Percentiles rank a stretch among this genome's conserved stretches.
Evolutionary conservation across 129 eudicot genomes (phyloP).

Genomic region (Saussurea involucrata): DNA sequence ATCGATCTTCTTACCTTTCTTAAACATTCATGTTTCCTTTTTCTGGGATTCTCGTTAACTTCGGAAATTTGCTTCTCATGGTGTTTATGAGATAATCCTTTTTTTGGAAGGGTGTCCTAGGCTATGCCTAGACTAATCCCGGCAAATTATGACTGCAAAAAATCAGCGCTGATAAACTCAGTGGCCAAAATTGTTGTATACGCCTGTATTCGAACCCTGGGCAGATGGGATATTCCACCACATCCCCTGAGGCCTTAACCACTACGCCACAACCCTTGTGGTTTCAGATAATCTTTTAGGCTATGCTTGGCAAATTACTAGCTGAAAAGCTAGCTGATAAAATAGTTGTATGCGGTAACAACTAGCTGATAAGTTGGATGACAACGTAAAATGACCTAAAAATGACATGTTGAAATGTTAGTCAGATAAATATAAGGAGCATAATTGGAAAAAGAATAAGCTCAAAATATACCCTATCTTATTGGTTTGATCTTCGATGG

Average conservation of each 20-base stretch:
- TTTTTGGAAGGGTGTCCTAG: too few relatives aligned
- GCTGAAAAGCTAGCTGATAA: neutral
- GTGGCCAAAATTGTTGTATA: too few relatives aligned
- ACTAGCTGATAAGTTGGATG: neutral
- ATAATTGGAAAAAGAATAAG: neutral
- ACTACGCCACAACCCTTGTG: too few relatives aligned
- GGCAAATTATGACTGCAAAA: too few relatives aligned
- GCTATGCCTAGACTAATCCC: too few relatives aligned
- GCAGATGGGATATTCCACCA: too few relatives aligned
- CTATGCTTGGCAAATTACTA: neutral
- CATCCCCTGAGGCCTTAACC: too few relatives aligned
- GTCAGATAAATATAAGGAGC: neutral
- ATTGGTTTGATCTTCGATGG: neutral
- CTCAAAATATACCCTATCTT: too few relatives aligned
- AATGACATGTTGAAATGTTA: neutral
- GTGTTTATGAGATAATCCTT: neutral
- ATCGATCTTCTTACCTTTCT: neutral
- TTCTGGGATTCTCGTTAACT: neutral
- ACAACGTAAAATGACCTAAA: neutral
- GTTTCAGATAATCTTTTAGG: neutral
- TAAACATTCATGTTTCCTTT: neutral
- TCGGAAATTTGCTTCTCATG: neutral
- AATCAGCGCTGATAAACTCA: too few relatives aligned
- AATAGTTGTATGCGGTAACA: too few relatives aligned
- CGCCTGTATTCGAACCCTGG: too few relatives aligned